Evolutionary conservation across 805 yeast genomes (phyloP).

Genomic region (Lipomyces sp.): DNA sequence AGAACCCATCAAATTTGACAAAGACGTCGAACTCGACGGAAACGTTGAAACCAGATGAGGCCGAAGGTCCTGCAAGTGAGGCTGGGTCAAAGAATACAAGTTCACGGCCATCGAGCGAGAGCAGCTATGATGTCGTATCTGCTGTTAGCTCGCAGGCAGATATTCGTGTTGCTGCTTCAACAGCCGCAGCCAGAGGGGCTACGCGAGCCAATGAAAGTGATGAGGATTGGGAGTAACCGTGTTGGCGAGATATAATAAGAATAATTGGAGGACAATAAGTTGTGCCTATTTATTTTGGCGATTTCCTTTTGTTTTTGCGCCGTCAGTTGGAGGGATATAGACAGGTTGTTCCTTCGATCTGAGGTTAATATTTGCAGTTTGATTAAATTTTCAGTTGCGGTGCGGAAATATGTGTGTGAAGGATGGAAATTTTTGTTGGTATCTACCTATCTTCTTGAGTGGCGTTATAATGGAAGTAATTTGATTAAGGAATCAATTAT

Average conservation of each 20-base stretch:
- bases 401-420: background rate
- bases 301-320: background rate
- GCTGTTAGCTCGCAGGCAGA: conserved; percentile 48
- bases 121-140: conserved; percentile 51
- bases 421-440: background rate
- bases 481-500: background rate
- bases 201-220: conserved; percentile 48
- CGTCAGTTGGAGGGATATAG: background rate
- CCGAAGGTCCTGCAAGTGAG: conserved; percentile 10
- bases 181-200: conserved; percentile 17
- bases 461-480: conserved; percentile 1
- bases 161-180: conserved; percentile 37
- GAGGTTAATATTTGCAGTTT: background rate
- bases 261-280: no score
- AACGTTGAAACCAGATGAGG: conserved; percentile 20
- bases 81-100: conserved; percentile 28
- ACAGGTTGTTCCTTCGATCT: background rate
- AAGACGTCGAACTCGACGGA: conserved; percentile 25
- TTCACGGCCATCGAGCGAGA: conserved; percentile 49
- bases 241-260: background rate
- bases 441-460: background rate
- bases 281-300: background rate
- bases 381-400: background rate
- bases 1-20: conserved; percentile 16
- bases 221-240: conserved; percentile 62